Base-by-base conservation (phyloP, 2,329 filamentous ascomycete genomes). In the Cladosporium sp. region DNA sequence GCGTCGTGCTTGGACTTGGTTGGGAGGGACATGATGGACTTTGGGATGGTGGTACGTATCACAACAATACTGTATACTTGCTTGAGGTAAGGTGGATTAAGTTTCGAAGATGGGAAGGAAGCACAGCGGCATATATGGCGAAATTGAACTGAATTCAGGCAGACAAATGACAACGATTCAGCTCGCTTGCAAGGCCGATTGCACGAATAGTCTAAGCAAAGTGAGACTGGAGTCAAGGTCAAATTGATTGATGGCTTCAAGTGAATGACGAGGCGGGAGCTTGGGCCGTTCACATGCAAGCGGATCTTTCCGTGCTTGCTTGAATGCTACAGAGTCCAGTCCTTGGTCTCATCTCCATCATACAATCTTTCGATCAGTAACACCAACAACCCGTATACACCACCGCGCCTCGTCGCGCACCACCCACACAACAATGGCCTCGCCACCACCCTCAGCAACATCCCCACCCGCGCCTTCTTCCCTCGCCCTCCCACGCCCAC, bases 401-500 rank as follows among this genome's bases (percentile, higher is more conserved):
- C 26, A 40, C 33, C 28, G 61, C 61, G 61, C 50, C 35, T 18
- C 61, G 18, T n/a, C 50, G 50, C 56, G 33, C 52, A 52, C 28
- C 33, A 49, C 31, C 8, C 23, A 26, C 23, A 55, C 14, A 29
- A 23, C 23, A 56, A 63, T 64, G 62, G 62, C 62, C 11, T 65
- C 62, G 12, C 62, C 62, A 58, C 62, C 62, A 52, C 53, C 62
- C 28, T 58, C 62, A 5, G 55, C 62, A 18, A 40, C 28, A 23
- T 53, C 62, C 12, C 62, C 62, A 12, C 33, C 62, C 1, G 69
- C 67, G 7, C 68, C 68, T 14, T 73, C 72, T 18, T 71, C 72
- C 10, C 68, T 75, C n/a, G 67, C 72, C 14, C 65, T 74, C 7
- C 72, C 85, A 85, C 28, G 78, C 79, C 73, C 91, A 89, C 78